Conservation (phyloP, 148 eudicot genomes). For the Nyssa sinensis region DNA sequence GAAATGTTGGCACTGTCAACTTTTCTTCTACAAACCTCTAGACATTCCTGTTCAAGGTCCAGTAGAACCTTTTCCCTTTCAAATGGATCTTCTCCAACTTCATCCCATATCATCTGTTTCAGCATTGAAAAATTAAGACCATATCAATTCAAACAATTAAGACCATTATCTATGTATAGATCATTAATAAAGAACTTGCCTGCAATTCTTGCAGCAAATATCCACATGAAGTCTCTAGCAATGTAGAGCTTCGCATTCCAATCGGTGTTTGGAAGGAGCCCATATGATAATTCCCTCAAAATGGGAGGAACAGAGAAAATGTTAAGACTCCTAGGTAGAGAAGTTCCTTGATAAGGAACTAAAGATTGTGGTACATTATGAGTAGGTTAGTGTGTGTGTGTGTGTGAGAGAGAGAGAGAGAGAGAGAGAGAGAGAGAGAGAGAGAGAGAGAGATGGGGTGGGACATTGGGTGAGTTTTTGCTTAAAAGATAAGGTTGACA, state of each 20-base stretch:
- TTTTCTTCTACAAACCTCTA: conserved; percentile 78
- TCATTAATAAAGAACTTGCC: conserved; percentile 46
- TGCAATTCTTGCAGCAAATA: conserved; percentile 87
- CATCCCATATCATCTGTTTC: conserved; percentile 95
- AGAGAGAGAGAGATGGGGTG: conserved; percentile 27
- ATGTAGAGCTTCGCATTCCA: conserved; percentile 47
- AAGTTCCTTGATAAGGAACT: conserved; percentile 7
- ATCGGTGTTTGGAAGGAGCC: conserved; percentile 55
- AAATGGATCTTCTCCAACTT: conserved; percentile 80
- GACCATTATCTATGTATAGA: not conserved
- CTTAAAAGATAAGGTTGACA: conserved; percentile 79
- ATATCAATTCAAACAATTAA: not conserved
- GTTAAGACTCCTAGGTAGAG: conserved; percentile 19
- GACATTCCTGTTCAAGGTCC: conserved; percentile 83
- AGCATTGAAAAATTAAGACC: not conserved
- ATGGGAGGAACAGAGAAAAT: not conserved
- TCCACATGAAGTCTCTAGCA: conserved; percentile 85
- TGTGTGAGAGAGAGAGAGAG: no score
- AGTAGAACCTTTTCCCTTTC: conserved; percentile 81
- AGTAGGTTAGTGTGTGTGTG: no score
- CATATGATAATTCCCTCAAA: conserved; percentile 31
- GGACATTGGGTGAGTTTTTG: conserved; percentile 49
- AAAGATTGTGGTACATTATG: no score
- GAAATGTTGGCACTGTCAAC: conserved; percentile 93
- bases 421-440: conserved; percentile 18